Percentiles rank a stretch among this genome's conserved stretches.
Evolutionary conservation across 345 rosid species (phyloP).

Genomic region (Euphorbia lathyris): DNA sequence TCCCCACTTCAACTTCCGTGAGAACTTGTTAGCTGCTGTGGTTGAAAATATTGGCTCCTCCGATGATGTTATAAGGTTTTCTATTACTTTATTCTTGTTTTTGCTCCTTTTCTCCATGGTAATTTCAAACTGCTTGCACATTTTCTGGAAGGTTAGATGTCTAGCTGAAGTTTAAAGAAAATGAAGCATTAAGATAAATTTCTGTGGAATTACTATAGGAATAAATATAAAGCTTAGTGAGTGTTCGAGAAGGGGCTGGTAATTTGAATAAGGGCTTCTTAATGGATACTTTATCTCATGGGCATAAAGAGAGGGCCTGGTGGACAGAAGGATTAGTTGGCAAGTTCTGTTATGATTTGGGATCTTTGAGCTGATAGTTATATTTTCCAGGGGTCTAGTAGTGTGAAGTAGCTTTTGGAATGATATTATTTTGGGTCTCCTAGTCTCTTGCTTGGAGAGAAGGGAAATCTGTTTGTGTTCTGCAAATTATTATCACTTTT

Average conservation of each 20-base stretch:
- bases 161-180: background rate
- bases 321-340: background rate
- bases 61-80: constrained; percentile 78
- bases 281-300: too few relatives aligned
- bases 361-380: background rate
- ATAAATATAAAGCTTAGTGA: background rate
- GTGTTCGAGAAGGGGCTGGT: background rate
- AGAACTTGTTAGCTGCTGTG: constrained; percentile 64
- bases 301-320: background rate
- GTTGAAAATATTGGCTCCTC: constrained; percentile 68
- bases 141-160: background rate
- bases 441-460: too few relatives aligned
- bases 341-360: background rate
- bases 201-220: background rate
- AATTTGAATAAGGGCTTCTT: too few relatives aligned
- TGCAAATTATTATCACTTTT: background rate
- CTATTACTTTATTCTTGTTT: constrained; percentile 11
- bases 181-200: background rate
- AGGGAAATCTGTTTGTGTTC: too few relatives aligned
- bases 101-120: constrained; percentile 2
- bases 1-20: constrained; percentile 89
- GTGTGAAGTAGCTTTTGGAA: too few relatives aligned
- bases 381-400: too few relatives aligned
- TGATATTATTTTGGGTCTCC: too few relatives aligned
- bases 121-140: background rate